phyloP scores from a whole-genome alignment of 192 early-diverging fungal species.

The Coemansia sp. region DNA sequence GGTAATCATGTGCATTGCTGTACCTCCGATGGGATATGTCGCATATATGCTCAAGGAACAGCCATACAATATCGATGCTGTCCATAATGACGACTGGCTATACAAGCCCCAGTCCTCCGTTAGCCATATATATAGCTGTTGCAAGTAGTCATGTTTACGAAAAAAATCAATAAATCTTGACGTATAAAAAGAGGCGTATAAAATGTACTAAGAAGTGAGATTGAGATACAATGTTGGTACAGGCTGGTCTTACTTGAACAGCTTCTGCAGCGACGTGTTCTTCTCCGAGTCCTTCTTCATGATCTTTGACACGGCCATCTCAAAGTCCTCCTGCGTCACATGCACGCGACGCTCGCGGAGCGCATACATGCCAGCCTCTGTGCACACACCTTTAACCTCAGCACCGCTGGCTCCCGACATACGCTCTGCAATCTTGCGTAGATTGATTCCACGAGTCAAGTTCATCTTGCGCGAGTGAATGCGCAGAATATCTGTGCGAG shows the following conservation, averaged over 20 bases:
- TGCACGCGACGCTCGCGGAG: conserved; percentile 95
- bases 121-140: background rate
- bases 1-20: conserved; percentile 33
- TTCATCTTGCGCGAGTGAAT: conserved; percentile 93
- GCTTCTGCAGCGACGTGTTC: conserved; percentile 94
- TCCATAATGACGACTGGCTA: conserved; percentile 3
- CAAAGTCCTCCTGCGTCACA: conserved; percentile 99
- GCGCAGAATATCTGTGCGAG: conserved; percentile 84
- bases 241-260: conserved; percentile 81
- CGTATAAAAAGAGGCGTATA: conserved; percentile 1
- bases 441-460: conserved; percentile 83
- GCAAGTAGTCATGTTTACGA: background rate
- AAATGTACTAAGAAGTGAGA: background rate
- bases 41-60: conserved; percentile 54
- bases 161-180: conserved; percentile 1
- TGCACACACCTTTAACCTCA: conserved; percentile 87
- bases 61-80: conserved; percentile 13
- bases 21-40: conserved; percentile 43
- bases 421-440: conserved; percentile 86
- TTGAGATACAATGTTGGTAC: background rate
- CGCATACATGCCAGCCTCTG: conserved; percentile 89
- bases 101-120: background rate
- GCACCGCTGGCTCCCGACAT: conserved; percentile 85
- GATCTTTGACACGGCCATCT: conserved; percentile 98
- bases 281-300: conserved; percentile 98